Evolutionary conservation across 352 stramenopile species (phyloP).

Genomic region (Phytophthora gonapodyides): DNA sequence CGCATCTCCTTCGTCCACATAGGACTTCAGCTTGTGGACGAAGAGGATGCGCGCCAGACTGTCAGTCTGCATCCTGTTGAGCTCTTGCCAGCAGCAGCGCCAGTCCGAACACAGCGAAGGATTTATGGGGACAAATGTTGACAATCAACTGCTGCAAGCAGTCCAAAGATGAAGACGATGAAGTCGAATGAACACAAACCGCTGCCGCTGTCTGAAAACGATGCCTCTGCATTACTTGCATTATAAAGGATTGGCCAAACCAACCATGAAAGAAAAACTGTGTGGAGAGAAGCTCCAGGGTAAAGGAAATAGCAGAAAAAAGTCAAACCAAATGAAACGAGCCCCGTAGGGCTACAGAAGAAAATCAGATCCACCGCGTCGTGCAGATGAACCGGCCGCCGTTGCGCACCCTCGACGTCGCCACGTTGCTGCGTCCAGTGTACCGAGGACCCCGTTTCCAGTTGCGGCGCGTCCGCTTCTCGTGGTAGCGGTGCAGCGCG

Average conservation of each 20-base stretch:
- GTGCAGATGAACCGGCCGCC: constrained; percentile 84
- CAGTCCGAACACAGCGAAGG: too few species aligned
- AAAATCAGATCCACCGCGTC: constrained; percentile 77
- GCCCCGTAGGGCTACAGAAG: constrained; percentile 25
- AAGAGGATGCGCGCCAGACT: too few species aligned
- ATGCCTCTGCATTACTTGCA: constrained; percentile 41
- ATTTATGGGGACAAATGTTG: too few species aligned
- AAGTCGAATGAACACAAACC: neutral
- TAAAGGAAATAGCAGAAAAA: constrained; percentile 33
- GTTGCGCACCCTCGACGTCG: constrained; percentile 79
- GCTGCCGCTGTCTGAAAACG: constrained; percentile 30
- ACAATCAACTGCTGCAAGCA: too few species aligned
- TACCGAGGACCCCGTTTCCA: constrained; percentile 87
- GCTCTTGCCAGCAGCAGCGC: too few species aligned
- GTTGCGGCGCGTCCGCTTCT: constrained; percentile 83
- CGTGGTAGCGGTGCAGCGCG: constrained; percentile 78
- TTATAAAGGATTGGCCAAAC: constrained; percentile 31
- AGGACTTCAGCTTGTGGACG: too few species aligned
- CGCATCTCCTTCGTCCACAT: too few species aligned
- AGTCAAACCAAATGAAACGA: constrained; percentile 43
- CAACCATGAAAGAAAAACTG: constrained; percentile 40
- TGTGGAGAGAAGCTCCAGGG: constrained; percentile 39
- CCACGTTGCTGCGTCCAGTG: constrained; percentile 76
- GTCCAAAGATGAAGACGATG: neutral
- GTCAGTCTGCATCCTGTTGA: too few species aligned